phyloP scores from a whole-genome alignment of 306 rosid genomes.

The barrel medic (Medicago truncatula) region DNA sequence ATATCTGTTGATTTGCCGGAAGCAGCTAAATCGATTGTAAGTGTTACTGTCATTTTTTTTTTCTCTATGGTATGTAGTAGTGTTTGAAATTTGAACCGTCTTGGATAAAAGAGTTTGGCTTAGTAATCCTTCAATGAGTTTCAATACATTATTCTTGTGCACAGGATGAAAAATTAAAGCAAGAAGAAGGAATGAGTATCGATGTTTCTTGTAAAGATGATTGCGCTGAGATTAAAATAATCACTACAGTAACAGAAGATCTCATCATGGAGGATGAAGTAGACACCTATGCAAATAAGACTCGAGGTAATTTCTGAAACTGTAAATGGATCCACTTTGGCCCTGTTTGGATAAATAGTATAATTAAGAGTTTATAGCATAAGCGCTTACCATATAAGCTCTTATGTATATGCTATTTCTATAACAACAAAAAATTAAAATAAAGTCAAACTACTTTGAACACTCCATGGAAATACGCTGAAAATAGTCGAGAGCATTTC shows the following conservation, averaged over 20 bases:
- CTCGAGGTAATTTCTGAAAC: constrained; percentile 53
- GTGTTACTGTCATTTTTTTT: background rate
- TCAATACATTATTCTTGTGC: constrained; percentile 42
- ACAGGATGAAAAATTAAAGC: constrained; percentile 56
- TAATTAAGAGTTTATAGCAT: no score
- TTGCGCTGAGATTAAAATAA: constrained; percentile 42
- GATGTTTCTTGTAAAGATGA: constrained; percentile 47
- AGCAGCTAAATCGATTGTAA: constrained; percentile 56
- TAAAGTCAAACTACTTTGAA: background rate
- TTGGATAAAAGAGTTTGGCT: constrained; percentile 15
- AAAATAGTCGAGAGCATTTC: background rate
- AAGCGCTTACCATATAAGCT: background rate
- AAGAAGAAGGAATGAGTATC: constrained; percentile 42
- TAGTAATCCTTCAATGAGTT: constrained; percentile 34
- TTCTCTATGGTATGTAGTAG: background rate
- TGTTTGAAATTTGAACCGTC: background rate
- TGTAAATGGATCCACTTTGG: background rate
- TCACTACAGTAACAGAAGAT: constrained; percentile 41
- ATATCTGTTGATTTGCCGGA: constrained; percentile 47
- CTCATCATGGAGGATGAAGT: constrained; percentile 39
- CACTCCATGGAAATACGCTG: background rate
- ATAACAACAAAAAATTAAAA: background rate
- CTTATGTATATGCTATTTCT: background rate
- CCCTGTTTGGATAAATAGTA: background rate
- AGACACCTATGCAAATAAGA: constrained; percentile 37